Conservation (phyloP, 1,139 yeast genomes). For the Geotrichum restrictum region DNA sequence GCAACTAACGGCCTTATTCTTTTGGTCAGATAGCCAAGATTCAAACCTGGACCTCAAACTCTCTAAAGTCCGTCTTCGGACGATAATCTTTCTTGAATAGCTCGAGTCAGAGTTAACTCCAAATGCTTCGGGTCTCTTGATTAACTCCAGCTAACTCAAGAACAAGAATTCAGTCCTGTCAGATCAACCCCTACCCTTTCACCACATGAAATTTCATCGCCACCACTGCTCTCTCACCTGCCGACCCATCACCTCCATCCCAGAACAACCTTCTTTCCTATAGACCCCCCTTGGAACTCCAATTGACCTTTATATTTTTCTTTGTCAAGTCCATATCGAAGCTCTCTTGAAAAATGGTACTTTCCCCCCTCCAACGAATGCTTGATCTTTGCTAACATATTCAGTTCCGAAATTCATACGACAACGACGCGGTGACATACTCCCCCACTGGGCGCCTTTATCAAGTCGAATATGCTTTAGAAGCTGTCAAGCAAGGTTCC, state of each 20-base stretch:
- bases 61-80: too few species aligned
- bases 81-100: too few species aligned
- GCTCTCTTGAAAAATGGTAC: neutral
- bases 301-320: neutral
- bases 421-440: slow-evolving; percentile 94
- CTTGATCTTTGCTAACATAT: neutral
- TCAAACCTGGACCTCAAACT: too few species aligned
- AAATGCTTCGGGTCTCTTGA: too few species aligned
- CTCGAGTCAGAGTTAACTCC: too few species aligned
- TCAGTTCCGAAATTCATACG: slow-evolving; percentile 94
- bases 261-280: neutral
- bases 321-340: neutral
- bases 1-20: too few species aligned
- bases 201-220: slow-evolving; percentile 8
- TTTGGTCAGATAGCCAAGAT: too few species aligned
- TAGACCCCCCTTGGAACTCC: neutral
- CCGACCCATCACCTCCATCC: neutral
- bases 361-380: neutral
- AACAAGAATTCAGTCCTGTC: too few species aligned
- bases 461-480: slow-evolving; percentile 93
- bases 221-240: neutral
- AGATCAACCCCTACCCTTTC: slow-evolving; percentile 7
- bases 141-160: too few species aligned
- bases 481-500: slow-evolving; percentile 96
- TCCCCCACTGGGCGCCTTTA: slow-evolving; percentile 96